A percentile compares a stretch with the other conserved stretches of the same genome.
phyloP scores from a whole-genome alignment of 208 protist species.

The Trypanosoma scelopori region DNA sequence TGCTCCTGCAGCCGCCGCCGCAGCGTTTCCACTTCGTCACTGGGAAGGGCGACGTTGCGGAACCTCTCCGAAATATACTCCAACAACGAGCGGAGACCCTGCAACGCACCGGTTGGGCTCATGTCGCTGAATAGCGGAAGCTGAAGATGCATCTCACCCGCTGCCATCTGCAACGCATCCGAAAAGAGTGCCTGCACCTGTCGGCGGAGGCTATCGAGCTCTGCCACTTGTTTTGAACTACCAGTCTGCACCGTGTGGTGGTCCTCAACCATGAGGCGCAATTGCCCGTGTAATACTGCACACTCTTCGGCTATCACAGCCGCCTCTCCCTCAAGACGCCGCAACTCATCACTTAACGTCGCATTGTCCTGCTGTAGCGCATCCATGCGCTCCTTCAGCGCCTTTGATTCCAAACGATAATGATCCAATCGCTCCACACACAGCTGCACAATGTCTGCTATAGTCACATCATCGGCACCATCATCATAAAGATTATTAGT shows the following conservation, averaged over 20 bases:
- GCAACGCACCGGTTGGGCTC: conserved; percentile 31
- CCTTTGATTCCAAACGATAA: not conserved
- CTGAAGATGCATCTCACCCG: conserved; percentile 25
- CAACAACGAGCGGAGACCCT: conserved; percentile 36
- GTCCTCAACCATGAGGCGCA: conserved; percentile 1
- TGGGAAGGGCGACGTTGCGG: conserved; percentile 7
- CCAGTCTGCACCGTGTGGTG: conserved; percentile 5
- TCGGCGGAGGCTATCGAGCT: conserved; percentile 22
- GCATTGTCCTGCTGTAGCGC: conserved; percentile 1
- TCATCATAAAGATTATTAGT: not conserved
- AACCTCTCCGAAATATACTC: conserved; percentile 27
- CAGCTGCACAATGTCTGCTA: conserved; percentile 24
- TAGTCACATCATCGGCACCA: conserved; percentile 16
- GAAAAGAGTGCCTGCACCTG: conserved; percentile 25
- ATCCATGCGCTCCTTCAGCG: not conserved
- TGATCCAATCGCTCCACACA: conserved; percentile 18
- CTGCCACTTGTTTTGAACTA: conserved; percentile 17
- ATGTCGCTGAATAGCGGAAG: conserved; percentile 34
- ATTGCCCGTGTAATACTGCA: conserved; percentile 1
- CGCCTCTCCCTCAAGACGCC: not conserved
- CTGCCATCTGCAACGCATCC: conserved; percentile 29
- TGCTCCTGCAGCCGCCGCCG: conserved; percentile 3
- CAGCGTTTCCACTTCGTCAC: conserved; percentile 19
- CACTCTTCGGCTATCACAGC: conserved; percentile 6
- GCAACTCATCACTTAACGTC: not conserved